These are phyloP conservation scores for Blastomyces silverae DNA, from an alignment of 2,329 filamentous ascomycete species.

Conservation along the genomic window DNA sequence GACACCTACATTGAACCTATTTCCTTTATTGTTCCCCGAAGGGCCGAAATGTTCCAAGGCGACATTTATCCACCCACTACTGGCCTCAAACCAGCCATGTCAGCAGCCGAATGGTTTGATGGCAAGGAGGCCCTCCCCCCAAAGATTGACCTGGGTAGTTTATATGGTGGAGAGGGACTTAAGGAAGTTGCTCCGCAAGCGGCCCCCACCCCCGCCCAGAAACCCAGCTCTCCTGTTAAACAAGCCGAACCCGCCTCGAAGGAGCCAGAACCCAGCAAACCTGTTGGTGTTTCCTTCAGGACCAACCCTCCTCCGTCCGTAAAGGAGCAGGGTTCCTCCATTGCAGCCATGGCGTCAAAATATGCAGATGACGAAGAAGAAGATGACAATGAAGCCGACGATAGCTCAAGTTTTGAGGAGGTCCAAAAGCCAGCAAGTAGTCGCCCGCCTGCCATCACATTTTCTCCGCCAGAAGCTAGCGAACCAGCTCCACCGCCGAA, in stretches of 20 bases:
- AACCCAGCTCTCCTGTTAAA: slow-evolving; percentile 35
- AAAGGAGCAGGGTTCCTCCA: slow-evolving; percentile 79
- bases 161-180: slow-evolving; percentile 78
- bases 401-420: slow-evolving; percentile 80
- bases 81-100: slow-evolving; percentile 73
- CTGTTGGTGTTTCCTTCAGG: slow-evolving; percentile 27
- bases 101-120: slow-evolving; percentile 72
- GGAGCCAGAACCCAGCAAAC: slow-evolving; percentile 44
- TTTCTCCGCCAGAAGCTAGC: slow-evolving; percentile 25
- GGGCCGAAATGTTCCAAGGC: slow-evolving; percentile 90
- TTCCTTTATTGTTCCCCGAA: slow-evolving; percentile 91
- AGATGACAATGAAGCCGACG: slow-evolving; percentile 50
- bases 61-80: slow-evolving; percentile 89
- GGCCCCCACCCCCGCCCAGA: slow-evolving; percentile 42
- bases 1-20: slow-evolving; percentile 92
- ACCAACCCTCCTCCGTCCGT: slow-evolving; percentile 41
- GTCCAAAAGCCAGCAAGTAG: slow-evolving; percentile 68
- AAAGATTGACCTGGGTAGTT: slow-evolving; percentile 87
- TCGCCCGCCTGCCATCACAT: slow-evolving; percentile 43
- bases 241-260: slow-evolving; percentile 43
- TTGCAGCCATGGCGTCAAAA: slow-evolving; percentile 75
- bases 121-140: slow-evolving; percentile 78
- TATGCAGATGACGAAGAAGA: slow-evolving; percentile 68
- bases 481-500: slow-evolving; percentile 18
- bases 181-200: slow-evolving; percentile 64